These are phyloP conservation scores for Myochromella boudieri DNA, from an alignment of 768 basidiomycete genomes.

Conservation along the genomic window DNA sequence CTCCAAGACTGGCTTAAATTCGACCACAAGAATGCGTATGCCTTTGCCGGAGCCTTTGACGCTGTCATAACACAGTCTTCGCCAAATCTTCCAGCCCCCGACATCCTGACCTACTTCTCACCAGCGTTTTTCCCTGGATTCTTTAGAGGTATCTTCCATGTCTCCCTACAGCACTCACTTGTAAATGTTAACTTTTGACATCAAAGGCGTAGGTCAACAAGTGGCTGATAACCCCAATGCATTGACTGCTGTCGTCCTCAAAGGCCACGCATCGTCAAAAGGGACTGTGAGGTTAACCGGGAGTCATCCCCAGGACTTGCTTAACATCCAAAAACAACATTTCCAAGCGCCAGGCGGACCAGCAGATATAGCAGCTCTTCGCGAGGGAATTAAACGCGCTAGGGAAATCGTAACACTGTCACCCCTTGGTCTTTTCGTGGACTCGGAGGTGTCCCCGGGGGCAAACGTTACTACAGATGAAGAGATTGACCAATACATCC, in stretches of 20 bases:
- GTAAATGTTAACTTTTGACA: neutral
- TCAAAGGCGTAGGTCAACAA: slow-evolving; percentile 20
- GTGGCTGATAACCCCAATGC: slow-evolving; percentile 21
- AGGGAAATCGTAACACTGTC: slow-evolving; percentile 18
- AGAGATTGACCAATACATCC: slow-evolving; percentile 24
- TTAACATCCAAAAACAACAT: slow-evolving; percentile 28
- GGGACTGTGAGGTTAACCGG: slow-evolving; percentile 30
- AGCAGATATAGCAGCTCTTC: slow-evolving; percentile 24
- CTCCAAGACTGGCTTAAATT: slow-evolving; percentile 24
- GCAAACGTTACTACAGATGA: slow-evolving; percentile 19
- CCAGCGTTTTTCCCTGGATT: slow-evolving; percentile 28
- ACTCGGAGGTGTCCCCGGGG: slow-evolving; percentile 22
- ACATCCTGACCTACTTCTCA: slow-evolving; percentile 25
- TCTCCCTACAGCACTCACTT: neutral
- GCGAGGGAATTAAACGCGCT: slow-evolving; percentile 24
- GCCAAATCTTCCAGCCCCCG: slow-evolving; percentile 20
- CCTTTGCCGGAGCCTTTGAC: slow-evolving; percentile 23
- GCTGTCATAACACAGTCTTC: slow-evolving; percentile 24
- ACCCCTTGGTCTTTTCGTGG: slow-evolving; percentile 17
- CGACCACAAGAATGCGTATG: slow-evolving; percentile 24
- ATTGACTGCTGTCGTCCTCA: slow-evolving; percentile 25
- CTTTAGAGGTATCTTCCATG: slow-evolving; percentile 20
- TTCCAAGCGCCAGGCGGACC: slow-evolving; percentile 25
- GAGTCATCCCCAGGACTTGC: slow-evolving; percentile 26
- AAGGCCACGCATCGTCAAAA: slow-evolving; percentile 28